These are phyloP conservation scores for Limonium bicolor DNA, from an alignment of 148 eudicot species.

Conservation along the genomic window DNA sequence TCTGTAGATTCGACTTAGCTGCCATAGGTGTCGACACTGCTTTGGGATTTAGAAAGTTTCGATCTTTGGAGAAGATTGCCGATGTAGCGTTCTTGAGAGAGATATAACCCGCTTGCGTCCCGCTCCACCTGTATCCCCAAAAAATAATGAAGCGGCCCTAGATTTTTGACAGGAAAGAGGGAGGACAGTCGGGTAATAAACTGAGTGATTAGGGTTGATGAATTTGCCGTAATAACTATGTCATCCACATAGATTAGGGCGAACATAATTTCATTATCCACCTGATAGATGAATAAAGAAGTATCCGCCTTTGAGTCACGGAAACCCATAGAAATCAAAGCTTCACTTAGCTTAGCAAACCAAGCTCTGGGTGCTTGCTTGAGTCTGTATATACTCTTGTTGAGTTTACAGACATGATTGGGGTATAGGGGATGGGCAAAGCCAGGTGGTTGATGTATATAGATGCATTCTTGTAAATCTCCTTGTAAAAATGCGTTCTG, in stretches of 20 bases:
- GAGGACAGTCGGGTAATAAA: background rate
- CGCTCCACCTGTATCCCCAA: background rate
- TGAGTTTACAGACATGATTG: background rate
- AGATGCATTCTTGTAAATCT: no score
- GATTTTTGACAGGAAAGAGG: background rate
- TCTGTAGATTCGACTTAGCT: no score
- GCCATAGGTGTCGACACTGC: no score
- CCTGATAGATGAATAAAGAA: background rate
- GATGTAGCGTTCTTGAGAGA: no score
- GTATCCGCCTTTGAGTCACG: background rate
- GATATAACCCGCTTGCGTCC: background rate
- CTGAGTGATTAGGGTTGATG: background rate
- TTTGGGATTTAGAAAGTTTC: no score
- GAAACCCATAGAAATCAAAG: background rate
- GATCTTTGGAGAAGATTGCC: no score
- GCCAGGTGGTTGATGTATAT: no score
- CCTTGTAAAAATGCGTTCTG: no score
- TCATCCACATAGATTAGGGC: background rate
- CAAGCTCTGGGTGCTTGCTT: background rate
- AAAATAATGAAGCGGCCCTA: background rate
- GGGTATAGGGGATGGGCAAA: background rate
- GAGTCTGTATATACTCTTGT: background rate
- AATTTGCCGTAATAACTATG: background rate
- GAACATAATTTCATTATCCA: background rate
- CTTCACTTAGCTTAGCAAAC: background rate